These are phyloP conservation scores for Mycena pura DNA, from an alignment of 768 basidiomycete genomes.

Conservation along the genomic window DNA sequence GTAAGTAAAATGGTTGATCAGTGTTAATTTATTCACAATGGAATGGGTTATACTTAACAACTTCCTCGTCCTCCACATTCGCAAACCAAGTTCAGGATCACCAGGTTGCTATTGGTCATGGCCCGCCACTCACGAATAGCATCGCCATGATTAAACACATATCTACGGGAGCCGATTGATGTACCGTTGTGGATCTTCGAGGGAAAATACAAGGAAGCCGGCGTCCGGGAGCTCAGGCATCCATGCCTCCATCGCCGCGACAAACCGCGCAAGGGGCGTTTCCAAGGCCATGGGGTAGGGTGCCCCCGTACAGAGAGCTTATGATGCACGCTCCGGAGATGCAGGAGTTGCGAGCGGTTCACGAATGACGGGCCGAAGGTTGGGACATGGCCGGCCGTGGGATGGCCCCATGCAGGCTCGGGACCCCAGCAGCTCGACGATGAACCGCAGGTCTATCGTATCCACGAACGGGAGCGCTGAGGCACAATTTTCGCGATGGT, in stretches of 20 bases:
- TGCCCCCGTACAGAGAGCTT: background rate
- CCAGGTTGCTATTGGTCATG: no score
- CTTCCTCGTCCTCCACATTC: no score
- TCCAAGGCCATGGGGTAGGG: background rate
- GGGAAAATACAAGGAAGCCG: background rate
- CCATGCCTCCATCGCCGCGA: background rate
- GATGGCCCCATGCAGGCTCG: background rate
- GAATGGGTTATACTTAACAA: no score
- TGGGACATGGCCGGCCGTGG: background rate
- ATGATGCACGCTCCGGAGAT: constrained; percentile 1
- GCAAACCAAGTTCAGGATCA: no score
- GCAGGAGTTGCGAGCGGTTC: background rate
- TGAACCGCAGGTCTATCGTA: background rate
- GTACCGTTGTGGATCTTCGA: background rate
- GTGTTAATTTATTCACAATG: no score
- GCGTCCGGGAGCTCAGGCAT: constrained; percentile 7
- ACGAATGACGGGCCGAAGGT: background rate
- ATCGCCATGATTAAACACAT: no score
- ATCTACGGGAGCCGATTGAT: background rate
- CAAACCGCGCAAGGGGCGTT: background rate
- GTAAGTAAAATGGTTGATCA: no score
- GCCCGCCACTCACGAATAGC: no score
- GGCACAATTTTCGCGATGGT: background rate
- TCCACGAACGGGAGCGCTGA: constrained; percentile 7
- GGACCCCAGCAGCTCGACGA: background rate